phyloP scores from a whole-genome alignment of 2,329 filamentous ascomycete genomes.

The Zymoseptoria passerinii region DNA sequence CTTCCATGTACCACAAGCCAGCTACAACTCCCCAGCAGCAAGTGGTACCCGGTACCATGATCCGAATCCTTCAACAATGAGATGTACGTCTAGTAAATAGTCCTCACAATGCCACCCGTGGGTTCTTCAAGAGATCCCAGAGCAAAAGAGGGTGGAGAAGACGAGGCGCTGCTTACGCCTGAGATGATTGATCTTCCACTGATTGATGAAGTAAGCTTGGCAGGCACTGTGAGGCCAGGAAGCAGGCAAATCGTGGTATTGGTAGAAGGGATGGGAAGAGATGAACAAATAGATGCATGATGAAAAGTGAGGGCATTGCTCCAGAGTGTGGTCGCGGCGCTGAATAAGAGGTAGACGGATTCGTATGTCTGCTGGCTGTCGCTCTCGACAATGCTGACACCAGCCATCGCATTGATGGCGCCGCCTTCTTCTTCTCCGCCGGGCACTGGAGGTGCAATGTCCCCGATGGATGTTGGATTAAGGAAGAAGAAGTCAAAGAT shows the following conservation, averaged over 20 bases:
- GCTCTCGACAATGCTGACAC: not conserved
- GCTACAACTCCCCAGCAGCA: not conserved
- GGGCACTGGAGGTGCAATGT: not conserved
- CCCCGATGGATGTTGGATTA: not conserved
- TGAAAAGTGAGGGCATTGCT: not conserved
- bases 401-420: not conserved
- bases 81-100: constrained; percentile 43
- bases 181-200: constrained; percentile 40
- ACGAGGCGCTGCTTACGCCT: constrained; percentile 46
- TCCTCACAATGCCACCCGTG: constrained; percentile 35
- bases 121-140: constrained; percentile 9
- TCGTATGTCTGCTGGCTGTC: not conserved
- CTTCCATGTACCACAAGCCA: not conserved
- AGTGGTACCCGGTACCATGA: not conserved
- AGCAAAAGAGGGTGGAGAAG: constrained; percentile 45
- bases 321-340: not conserved
- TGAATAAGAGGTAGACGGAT: not conserved
- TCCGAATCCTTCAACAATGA: not conserved
- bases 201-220: constrained; percentile 43
- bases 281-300: not conserved
- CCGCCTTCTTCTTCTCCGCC: not conserved
- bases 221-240: constrained; percentile 38
- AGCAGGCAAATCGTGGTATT: constrained; percentile 44
- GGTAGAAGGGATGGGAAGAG: not conserved
- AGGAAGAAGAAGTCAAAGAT: not conserved